Conservation (phyloP, 2,329 filamentous ascomycete genomes). For the Fusarium sp. region DNA sequence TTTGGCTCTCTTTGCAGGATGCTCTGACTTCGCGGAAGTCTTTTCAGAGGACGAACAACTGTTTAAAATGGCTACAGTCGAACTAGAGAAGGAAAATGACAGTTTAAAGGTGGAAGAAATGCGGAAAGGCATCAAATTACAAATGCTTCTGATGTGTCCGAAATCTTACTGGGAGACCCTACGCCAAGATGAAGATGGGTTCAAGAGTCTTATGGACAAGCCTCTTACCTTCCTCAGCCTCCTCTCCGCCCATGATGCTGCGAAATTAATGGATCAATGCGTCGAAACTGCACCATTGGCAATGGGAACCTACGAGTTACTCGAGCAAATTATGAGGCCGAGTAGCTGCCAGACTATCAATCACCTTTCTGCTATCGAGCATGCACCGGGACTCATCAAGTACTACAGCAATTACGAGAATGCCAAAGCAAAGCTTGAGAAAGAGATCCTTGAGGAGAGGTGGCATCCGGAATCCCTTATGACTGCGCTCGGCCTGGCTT, state of each 20-base stretch:
- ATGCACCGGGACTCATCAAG: background rate
- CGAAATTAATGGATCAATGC: background rate
- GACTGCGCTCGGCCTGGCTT: constrained; percentile 15
- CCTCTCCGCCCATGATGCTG: background rate
- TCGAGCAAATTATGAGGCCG: constrained; percentile 7
- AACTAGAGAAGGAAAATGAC: background rate
- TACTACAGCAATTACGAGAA: constrained; percentile 12
- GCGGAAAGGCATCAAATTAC: background rate
- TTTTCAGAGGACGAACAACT: constrained; percentile 17
- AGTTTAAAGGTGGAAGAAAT: background rate
- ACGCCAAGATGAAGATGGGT: background rate
- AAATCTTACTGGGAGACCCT: background rate
- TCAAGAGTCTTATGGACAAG: background rate
- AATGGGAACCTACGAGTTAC: background rate
- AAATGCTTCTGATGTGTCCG: constrained; percentile 22
- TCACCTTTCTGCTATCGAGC: background rate
- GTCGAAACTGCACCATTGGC: background rate
- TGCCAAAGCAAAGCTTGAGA: background rate
- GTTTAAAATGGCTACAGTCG: background rate
- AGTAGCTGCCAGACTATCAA: background rate
- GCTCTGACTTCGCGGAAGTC: constrained; percentile 10
- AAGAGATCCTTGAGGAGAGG: accelerated
- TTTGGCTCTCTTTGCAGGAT: constrained; percentile 13
- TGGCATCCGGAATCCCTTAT: background rate
- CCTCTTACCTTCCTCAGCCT: constrained; percentile 5